These are phyloP conservation scores for Diplotaxis tenuifolia DNA, from an alignment of 345 rosid species.

Conservation along the genomic window DNA sequence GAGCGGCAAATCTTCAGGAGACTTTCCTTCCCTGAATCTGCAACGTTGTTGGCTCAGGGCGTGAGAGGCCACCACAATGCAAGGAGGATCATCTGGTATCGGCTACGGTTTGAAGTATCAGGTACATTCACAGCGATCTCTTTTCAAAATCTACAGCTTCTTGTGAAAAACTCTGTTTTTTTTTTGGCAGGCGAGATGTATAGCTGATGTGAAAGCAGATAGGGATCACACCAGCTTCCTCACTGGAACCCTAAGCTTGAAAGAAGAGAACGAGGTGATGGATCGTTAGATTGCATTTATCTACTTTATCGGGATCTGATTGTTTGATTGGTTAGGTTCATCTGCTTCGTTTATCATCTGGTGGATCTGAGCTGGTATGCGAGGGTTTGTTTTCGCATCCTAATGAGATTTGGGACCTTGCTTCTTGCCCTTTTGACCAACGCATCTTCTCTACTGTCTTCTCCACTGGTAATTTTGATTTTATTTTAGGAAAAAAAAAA, in stretches of 20 bases:
- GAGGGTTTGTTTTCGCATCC: constrained; percentile 94
- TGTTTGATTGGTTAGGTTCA: constrained; percentile 55
- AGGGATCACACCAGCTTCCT: constrained; percentile 91
- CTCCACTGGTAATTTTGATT: constrained; percentile 57
- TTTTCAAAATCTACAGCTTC: background rate
- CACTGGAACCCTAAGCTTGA: constrained; percentile 80
- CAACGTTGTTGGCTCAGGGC: background rate
- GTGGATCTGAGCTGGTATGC: constrained; percentile 78
- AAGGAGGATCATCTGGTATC: constrained; percentile 48
- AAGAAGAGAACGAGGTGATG: constrained; percentile 88
- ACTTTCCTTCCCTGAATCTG: background rate
- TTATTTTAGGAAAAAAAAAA: background rate
- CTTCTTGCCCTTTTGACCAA: constrained; percentile 84
- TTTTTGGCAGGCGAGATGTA: constrained; percentile 79
- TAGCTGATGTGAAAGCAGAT: constrained; percentile 87
- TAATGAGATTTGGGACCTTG: constrained; percentile 89
- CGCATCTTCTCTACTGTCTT: constrained; percentile 88
- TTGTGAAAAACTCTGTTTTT: constrained; percentile 2
- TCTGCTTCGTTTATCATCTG: constrained; percentile 77
- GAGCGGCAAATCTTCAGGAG: constrained; percentile 30
- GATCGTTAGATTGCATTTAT: background rate
- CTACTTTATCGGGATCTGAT: constrained; percentile 3
- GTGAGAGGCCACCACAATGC: constrained; percentile 18
- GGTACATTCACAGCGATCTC: constrained; percentile 40
- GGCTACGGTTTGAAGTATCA: constrained; percentile 94